Conservation (phyloP, 306 rosid genomes). For the Sicyos baderoa region DNA sequence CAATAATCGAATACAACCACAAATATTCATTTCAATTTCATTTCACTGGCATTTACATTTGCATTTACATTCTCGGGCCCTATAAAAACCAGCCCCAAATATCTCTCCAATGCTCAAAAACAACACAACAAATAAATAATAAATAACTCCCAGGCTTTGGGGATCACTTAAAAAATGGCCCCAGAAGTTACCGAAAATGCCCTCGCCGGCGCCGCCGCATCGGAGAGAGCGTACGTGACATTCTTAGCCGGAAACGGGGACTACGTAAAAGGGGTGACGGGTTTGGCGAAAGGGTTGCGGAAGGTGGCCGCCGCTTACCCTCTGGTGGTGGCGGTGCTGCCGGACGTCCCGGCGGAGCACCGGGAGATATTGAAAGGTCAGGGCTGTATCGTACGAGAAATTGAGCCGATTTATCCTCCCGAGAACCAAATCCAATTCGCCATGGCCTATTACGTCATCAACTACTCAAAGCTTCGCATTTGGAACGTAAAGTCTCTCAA, state of each 20-base stretch:
- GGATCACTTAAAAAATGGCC: background rate
- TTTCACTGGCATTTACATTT: conserved; percentile 28
- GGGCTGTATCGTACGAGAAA: conserved; percentile 46
- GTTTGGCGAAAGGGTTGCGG: conserved; percentile 53
- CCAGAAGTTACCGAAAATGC: conserved; percentile 2
- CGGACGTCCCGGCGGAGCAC: conserved; percentile 58
- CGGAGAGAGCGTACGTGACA: conserved; percentile 40
- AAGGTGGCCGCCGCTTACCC: conserved; percentile 43
- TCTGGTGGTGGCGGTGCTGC: conserved; percentile 50
- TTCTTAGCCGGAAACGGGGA: conserved; percentile 59
- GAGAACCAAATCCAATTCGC: conserved; percentile 44
- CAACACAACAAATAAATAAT: background rate
- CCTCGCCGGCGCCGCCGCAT: background rate
- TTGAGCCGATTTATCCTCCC: conserved; percentile 55
- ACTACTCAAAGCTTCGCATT: conserved; percentile 65
- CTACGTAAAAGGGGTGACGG: conserved; percentile 54
- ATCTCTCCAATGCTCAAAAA: background rate
- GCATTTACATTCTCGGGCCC: conserved; percentile 15
- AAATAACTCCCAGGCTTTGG: background rate
- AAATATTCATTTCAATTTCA: background rate
- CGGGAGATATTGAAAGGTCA: conserved; percentile 42
- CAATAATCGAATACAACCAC: background rate
- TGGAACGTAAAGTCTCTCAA: conserved; percentile 48
- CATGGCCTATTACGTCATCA: conserved; percentile 58
- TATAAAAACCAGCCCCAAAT: background rate